Base-by-base conservation (phyloP, 352 stramenopile species). In the Phytophthora cajani region DNA sequence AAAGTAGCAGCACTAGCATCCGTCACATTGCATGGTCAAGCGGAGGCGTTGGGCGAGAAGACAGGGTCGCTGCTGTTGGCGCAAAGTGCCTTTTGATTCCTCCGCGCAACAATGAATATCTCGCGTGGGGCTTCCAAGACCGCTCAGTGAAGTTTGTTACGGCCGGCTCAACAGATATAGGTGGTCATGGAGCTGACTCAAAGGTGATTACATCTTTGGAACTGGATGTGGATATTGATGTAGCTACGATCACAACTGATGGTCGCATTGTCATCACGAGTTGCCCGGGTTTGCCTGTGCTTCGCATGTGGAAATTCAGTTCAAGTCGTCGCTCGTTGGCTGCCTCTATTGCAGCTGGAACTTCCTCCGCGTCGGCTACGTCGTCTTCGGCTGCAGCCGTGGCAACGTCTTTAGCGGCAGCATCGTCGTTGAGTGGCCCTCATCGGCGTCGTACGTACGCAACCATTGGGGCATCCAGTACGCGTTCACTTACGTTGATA, bases 111-210 rank as follows among this genome's bases (percentile, higher is more conserved):
- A 78, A 78, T 51, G 85, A 93, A 65, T 92, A 90, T 50, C 64
- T 92, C 8, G 81, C 86, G 2, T 93, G 86, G 86, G 81, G 81
- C 0, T 92, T 90, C 62, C 80, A 88, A 47, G 87, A 92, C 36
- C 78, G 78, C 0, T 84, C 82, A 16, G 72, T 93, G 47, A 91
- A 91, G 56, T 60, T 93, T 9, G 50, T 92, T 11, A 81, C 85
- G 0, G 74, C 71, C 5, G 76, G 79, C 5, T 62, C 67, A 7
- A 77, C 58, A 16, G 84, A 93, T 46, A 62, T 61, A 44, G 68
- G 78, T 12, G 79, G 79, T 1, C 71, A 81, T 59, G 77, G 78
- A 8, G 56, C 72, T 1, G 85, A 94, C 10, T 87, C 85, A 3
- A 90, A 90, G 62, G 67, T 91, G 9, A 44, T 93, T 23, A 69